Base-by-base conservation (phyloP, 2,329 filamentous ascomycete genomes). In the Pezicula carpinea region DNA sequence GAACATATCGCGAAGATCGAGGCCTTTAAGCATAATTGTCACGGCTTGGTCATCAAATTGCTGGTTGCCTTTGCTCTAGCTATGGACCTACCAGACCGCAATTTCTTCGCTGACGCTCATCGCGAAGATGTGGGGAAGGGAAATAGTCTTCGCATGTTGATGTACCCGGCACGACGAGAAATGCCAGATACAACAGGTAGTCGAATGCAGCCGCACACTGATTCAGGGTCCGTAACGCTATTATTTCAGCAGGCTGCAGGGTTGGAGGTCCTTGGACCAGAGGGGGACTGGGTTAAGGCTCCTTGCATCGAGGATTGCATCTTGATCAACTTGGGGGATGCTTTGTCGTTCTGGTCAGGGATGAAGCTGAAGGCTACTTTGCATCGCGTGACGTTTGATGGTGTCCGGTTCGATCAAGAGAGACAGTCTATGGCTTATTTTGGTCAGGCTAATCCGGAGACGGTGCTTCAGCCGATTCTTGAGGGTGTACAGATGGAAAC, bases 371-470 rank as follows among this genome's bases (percentile, higher is more conserved):
- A 47, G 22, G 45, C 45, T 18, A 47, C 45, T 4, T 14, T 43
- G 31, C 45, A 47, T 38, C 32, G 45, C 19, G 45, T 47, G 14
- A 47, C 35, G 5, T 47, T 42, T 34, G 39, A 47, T 19, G 39
- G 18, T 6, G 14, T 47, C 18, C 39, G 31, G 13, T 29, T 42
- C 36, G 39, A 43, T 31, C 29, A 33, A 19, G 44, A 47, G 39
- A 41, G 45, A 19, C 45, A 47, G 45, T 35, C 39, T 13, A 47
- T 47, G 45, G 39, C 39, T 4, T 47, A 47, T 38, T 47, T 47
- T 36, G 39, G 45, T 6, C 31, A 21, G 14, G 45, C 45, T 5
- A 36, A 47, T 38, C 39, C 45, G 3, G 38, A 47, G 29, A 47
- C 45, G 11, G 22, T 42, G 5, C 23, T 47, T 14, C 29, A 36